Conservation (phyloP, 192 early-diverging fungal species). For the Linnemannia elongata region DNA sequence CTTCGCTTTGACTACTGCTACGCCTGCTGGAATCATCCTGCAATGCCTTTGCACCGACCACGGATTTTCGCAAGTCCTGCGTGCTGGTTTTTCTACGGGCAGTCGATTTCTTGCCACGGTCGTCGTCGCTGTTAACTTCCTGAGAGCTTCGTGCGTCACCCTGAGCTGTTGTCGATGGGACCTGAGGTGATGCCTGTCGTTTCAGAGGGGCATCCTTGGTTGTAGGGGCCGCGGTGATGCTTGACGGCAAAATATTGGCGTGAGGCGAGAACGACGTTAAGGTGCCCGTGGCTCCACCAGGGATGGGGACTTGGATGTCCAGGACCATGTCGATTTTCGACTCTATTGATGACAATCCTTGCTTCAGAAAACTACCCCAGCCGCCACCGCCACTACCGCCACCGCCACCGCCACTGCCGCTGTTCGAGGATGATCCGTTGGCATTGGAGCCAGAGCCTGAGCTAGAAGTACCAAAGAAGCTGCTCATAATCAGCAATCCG, state of each 20-base stretch:
- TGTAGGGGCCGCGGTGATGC: neutral
- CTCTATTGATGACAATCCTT: conserved; percentile 81
- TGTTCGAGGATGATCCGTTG: conserved; percentile 26
- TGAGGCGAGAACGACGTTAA: conserved; percentile 42
- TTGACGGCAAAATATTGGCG: conserved; percentile 29
- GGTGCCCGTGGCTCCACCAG: conserved; percentile 24
- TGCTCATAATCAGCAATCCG: conserved; percentile 24
- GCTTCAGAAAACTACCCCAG: conserved; percentile 80
- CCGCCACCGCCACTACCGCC: conserved; percentile 17
- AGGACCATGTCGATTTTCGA: conserved; percentile 81
- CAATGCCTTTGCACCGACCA: neutral
- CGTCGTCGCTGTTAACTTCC: neutral
- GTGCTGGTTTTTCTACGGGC: neutral
- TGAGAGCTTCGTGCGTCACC: neutral
- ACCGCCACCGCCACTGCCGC: neutral
- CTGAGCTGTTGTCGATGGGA: neutral
- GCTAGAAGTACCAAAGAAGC: conserved; percentile 37
- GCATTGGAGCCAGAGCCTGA: conserved; percentile 29
- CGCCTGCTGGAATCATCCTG: conserved; percentile 12
- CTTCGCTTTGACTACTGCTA: neutral
- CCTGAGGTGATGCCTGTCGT: neutral
- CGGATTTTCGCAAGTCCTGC: neutral
- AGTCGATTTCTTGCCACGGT: too few species aligned
- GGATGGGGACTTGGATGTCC: conserved; percentile 68
- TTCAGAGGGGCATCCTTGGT: conserved; percentile 8